Conservation (phyloP, 2,329 filamentous ascomycete species). For the Sporothrix luriei region DNA sequence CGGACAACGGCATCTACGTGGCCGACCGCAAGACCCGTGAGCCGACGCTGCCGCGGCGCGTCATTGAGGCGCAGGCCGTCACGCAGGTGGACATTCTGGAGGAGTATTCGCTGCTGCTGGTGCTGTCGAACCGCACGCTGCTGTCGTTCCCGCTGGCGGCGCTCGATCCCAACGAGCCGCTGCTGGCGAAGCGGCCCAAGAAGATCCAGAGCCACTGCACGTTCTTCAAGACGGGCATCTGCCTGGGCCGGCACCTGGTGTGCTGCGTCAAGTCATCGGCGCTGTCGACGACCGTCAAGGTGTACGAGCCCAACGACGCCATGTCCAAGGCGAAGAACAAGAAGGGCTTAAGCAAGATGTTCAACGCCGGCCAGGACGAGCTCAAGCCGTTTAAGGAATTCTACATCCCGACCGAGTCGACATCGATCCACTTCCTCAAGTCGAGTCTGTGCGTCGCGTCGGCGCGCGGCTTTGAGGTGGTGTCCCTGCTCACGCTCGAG, state of each 20-base stretch:
- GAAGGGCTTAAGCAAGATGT: slow-evolving; percentile 93
- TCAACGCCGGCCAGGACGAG: slow-evolving; percentile 88
- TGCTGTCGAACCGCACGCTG: slow-evolving; percentile 90
- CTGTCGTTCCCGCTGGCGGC: slow-evolving; percentile 87
- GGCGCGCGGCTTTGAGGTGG: slow-evolving; percentile 93
- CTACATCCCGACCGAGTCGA: slow-evolving; percentile 98
- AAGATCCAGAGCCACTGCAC: slow-evolving; percentile 97
- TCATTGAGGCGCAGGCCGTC: slow-evolving; percentile 82
- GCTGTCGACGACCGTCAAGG: slow-evolving; percentile 94
- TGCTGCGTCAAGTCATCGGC: slow-evolving; percentile 95
- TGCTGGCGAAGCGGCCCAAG: slow-evolving; percentile 80
- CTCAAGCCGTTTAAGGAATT: slow-evolving; percentile 98
- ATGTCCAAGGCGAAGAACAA: slow-evolving; percentile 94
- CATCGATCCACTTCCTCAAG: slow-evolving; percentile 95
- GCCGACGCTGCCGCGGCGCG: slow-evolving; percentile 72
- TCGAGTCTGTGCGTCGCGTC: slow-evolving; percentile 96
- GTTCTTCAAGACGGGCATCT: slow-evolving; percentile 98
- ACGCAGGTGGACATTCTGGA: slow-evolving; percentile 96
- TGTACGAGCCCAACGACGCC: slow-evolving; percentile 96
- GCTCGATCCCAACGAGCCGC: slow-evolving; percentile 79
- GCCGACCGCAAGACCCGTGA: slow-evolving; percentile 90
- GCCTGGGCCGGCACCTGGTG: slow-evolving; percentile 88
- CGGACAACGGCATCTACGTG: slow-evolving; percentile 89
- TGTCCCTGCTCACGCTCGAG: slow-evolving; percentile 94
- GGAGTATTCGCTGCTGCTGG: slow-evolving; percentile 87